A percentile compares a stretch with the other conserved stretches of the same genome.
These are phyloP conservation scores for Colletotrichum chrysophilum DNA, from an alignment of 2,329 filamentous ascomycete species.

Conservation along the genomic window DNA sequence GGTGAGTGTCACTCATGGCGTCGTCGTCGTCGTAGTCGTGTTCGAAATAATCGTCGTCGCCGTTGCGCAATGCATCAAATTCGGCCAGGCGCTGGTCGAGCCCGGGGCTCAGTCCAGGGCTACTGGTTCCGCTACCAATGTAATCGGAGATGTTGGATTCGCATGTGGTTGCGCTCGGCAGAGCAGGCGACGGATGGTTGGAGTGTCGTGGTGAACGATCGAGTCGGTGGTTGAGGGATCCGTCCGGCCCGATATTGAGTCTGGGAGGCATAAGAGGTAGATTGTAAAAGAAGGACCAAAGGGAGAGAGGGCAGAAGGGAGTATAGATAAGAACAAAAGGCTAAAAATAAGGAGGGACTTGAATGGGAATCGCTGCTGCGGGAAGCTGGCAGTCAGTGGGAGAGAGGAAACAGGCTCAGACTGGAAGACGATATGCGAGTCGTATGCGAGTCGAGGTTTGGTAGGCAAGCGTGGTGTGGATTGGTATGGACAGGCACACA, in stretches of 20 bases:
- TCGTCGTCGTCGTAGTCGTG: conserved; percentile 39
- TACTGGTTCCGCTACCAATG: conserved; percentile 18
- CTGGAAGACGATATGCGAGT: background rate
- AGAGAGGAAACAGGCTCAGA: conserved; percentile 3
- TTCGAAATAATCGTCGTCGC: conserved; percentile 27
- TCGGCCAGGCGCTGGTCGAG: conserved; percentile 20
- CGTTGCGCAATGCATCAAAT: conserved; percentile 19
- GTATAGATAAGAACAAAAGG: background rate
- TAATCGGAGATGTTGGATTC: conserved; percentile 22
- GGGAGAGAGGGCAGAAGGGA: background rate
- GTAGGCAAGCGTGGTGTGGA: background rate
- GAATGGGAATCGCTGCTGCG: conserved; percentile 4
- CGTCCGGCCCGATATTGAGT: conserved; percentile 17
- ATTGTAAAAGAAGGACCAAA: background rate
- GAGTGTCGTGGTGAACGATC: background rate
- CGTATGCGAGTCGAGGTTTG: background rate
- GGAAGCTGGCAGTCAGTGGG: background rate
- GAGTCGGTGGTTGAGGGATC: conserved; percentile 16
- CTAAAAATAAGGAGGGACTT: conserved; percentile 17
- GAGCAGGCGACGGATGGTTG: conserved; percentile 2
- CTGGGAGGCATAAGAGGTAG: conserved; percentile 20
- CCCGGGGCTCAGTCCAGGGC: conserved; percentile 3
- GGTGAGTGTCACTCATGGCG: conserved; percentile 47
- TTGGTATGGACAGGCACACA: background rate
- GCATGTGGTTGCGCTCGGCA: conserved; percentile 17